Conservation (phyloP, 495 filamentous ascomycete genomes). For the Aeminium ludgeri region DNA sequence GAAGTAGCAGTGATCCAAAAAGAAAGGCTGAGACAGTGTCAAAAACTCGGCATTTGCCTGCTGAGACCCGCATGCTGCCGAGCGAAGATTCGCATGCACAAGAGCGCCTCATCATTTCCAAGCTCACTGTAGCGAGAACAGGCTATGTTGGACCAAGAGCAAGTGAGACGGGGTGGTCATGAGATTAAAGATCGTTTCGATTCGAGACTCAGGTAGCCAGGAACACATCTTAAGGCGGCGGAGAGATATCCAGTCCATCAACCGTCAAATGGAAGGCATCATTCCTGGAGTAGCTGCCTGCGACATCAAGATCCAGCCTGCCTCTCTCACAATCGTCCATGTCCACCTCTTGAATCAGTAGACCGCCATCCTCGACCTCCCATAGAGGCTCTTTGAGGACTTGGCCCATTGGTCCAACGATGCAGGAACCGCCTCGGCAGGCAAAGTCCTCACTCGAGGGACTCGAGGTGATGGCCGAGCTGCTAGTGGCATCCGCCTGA, state of each 20-base stretch:
- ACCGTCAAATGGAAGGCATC: constrained; percentile 69
- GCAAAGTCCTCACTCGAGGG: constrained; percentile 30
- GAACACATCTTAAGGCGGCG: constrained; percentile 37
- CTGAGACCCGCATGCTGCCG: no score
- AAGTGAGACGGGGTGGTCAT: no score
- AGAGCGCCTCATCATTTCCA: no score
- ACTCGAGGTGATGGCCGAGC: background rate
- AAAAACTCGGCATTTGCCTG: no score
- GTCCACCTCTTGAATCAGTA: constrained; percentile 37
- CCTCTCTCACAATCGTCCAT: constrained; percentile 49
- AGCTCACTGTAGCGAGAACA: no score
- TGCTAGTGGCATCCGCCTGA: background rate
- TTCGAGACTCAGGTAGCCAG: background rate
- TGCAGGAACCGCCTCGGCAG: constrained; percentile 64
- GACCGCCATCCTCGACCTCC: constrained; percentile 50
- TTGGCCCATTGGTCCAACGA: constrained; percentile 63
- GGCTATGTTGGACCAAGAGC: no score
- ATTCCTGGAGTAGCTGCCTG: constrained; percentile 64
- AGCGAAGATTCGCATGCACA: no score
- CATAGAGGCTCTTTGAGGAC: constrained; percentile 66
- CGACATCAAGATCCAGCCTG: constrained; percentile 49
- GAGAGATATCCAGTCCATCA: constrained; percentile 55
- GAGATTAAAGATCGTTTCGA: no score
- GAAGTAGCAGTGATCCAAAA: no score
- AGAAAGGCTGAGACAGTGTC: no score